Evolutionary conservation across 768 basidiomycete genomes (phyloP).

Genomic region (Scleroderma bovista): DNA sequence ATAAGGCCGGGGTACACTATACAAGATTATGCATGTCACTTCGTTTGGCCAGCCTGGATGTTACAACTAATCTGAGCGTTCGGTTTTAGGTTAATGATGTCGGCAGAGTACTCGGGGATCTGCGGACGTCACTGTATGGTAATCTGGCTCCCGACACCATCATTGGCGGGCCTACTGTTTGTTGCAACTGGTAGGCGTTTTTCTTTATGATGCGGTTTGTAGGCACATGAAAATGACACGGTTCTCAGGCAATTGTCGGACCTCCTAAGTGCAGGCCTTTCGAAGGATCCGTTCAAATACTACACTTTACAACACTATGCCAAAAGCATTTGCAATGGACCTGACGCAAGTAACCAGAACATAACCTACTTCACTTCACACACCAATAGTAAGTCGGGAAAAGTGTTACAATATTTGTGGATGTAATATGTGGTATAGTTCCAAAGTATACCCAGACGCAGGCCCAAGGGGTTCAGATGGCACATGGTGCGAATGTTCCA

Average conservation of each 20-base stretch:
- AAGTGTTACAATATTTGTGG: not conserved
- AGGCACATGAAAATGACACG: not conserved
- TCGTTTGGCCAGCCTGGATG: not conserved
- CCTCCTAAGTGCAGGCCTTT: conserved; percentile 26
- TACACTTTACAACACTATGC: conserved; percentile 34
- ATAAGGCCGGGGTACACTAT: conserved; percentile 25
- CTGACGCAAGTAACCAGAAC: conserved; percentile 28
- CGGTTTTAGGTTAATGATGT: conserved; percentile 27
- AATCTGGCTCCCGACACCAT: conserved; percentile 12
- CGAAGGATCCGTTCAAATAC: conserved; percentile 28
- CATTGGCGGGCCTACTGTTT: conserved; percentile 29
- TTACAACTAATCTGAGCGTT: not conserved
- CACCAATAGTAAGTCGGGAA: conserved; percentile 23
- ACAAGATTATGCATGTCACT: conserved; percentile 22
- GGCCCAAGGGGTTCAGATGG: conserved; percentile 20
- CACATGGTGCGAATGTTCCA: conserved; percentile 20
- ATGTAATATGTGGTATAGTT: conserved; percentile 10
- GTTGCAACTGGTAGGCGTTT: conserved; percentile 24
- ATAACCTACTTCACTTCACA: conserved; percentile 31
- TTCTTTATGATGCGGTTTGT: not conserved
- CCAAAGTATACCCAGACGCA: conserved; percentile 28
- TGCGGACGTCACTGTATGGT: conserved; percentile 15
- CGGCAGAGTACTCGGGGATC: conserved; percentile 17
- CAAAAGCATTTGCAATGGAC: conserved; percentile 26
- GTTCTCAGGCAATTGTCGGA: conserved; percentile 24